Evolutionary conservation across 192 early-diverging fungal genomes (phyloP).

Genomic region (Borealophlyctis nickersoniae): DNA sequence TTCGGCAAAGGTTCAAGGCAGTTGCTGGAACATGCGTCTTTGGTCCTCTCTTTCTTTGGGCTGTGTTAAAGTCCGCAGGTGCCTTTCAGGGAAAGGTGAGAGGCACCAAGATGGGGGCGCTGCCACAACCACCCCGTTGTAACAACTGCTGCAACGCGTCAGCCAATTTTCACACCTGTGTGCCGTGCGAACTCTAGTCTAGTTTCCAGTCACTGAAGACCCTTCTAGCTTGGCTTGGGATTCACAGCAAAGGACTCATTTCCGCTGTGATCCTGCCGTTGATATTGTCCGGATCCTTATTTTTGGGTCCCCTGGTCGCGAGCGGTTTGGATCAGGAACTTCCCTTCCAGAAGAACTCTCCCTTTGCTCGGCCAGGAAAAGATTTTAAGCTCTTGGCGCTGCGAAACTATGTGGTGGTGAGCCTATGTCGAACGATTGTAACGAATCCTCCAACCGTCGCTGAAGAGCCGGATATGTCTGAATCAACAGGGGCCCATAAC

Average conservation of each 20-base stretch:
- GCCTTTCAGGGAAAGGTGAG: neutral
- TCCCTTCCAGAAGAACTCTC: neutral
- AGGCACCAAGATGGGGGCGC: neutral
- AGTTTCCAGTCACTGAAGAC: too few species aligned
- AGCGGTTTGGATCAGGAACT: neutral
- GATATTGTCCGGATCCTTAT: slow-evolving; percentile 45
- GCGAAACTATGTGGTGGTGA: slow-evolving; percentile 51
- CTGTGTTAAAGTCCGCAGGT: neutral
- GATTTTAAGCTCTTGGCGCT: slow-evolving; percentile 34
- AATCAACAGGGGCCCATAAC: slow-evolving; percentile 60
- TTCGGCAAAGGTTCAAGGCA: slow-evolving; percentile 48
- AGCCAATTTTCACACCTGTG: too few species aligned
- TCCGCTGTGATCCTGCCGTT: slow-evolving; percentile 14
- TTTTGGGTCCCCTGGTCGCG: slow-evolving; percentile 42
- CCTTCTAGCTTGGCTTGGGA: neutral
- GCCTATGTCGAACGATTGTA: neutral
- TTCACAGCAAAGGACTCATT: neutral
- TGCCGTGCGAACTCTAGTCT: too few species aligned
- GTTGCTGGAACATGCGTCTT: slow-evolving; percentile 40
- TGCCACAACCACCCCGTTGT: too few species aligned
- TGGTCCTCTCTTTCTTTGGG: slow-evolving; percentile 6
- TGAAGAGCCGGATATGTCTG: too few species aligned
- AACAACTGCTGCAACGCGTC: too few species aligned
- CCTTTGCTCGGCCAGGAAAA: too few species aligned
- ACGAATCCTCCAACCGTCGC: slow-evolving; percentile 1